Evolutionary conservation across 2,329 filamentous ascomycete genomes (phyloP).

Genomic region (Scytalidium lignicola): DNA sequence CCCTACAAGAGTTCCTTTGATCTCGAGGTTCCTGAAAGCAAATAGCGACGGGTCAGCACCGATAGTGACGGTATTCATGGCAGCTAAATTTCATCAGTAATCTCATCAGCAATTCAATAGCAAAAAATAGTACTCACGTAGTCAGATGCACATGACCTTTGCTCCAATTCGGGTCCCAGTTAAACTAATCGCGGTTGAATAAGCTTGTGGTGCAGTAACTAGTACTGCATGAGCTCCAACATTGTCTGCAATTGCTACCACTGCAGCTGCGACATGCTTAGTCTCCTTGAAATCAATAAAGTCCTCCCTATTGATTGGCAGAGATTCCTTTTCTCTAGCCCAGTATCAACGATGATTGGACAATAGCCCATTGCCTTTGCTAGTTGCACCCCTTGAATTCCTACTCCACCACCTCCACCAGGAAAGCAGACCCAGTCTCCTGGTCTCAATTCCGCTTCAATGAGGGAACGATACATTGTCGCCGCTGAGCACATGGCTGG

Average conservation of each 20-base stretch:
- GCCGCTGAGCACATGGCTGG: constrained; percentile 56
- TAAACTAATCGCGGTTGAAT: constrained; percentile 9
- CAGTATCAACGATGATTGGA: constrained; percentile 19
- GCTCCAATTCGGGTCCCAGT: constrained; percentile 11
- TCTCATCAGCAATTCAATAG: not conserved
- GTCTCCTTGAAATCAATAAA: constrained; percentile 21
- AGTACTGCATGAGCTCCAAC: constrained; percentile 53
- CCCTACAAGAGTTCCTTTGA: constrained; percentile 14
- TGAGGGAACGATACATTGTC: constrained; percentile 52
- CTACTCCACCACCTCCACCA: constrained; percentile 23
- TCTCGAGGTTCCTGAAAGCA: constrained; percentile 10
- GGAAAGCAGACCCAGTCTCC: constrained; percentile 18
- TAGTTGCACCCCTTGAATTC: constrained; percentile 22
- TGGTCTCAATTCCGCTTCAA: constrained; percentile 37
- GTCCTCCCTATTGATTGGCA: constrained; percentile 18
- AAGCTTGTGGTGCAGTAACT: constrained; percentile 32
- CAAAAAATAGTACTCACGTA: constrained; percentile 3
- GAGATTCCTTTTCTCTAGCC: constrained; percentile 15
- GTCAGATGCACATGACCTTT: constrained; percentile 9
- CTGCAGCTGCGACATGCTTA: constrained; percentile 13
- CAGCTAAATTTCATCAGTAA: constrained; percentile 1
- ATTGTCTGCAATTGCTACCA: constrained; percentile 15
- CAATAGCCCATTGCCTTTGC: constrained; percentile 20
- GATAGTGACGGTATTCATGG: constrained; percentile 3
- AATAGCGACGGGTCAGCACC: constrained; percentile 11